Evolutionary conservation across 1,139 yeast species (phyloP).

Genomic region (Debaryomyces subglobosus): DNA sequence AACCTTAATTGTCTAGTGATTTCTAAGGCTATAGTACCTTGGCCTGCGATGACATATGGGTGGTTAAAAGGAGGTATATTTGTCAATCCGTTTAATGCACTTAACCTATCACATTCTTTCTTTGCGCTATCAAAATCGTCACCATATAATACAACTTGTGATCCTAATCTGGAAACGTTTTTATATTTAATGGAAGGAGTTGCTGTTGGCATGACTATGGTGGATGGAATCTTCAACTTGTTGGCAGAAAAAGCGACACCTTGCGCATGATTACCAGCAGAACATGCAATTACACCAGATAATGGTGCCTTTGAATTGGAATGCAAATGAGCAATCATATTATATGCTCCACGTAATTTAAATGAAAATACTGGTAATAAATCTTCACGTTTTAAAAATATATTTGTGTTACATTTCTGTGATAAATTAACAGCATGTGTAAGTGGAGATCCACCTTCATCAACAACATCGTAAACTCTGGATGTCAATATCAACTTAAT

Average conservation of each 20-base stretch:
- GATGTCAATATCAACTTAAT: constrained; percentile 87
- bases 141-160: constrained; percentile 90
- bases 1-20: constrained; percentile 82
- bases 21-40: constrained; percentile 96
- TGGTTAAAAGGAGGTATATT: constrained; percentile 97
- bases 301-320: constrained; percentile 57
- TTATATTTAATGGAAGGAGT: constrained; percentile 94
- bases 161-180: constrained; percentile 89
- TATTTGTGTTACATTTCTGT: constrained; percentile 69
- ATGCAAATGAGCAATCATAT: constrained; percentile 89
- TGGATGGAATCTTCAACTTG: constrained; percentile 83
- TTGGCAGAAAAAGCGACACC: constrained; percentile 95
- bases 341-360: constrained; percentile 96
- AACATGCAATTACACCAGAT: constrained; percentile 94
- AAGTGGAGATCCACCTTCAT: constrained; percentile 77
- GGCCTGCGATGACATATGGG: constrained; percentile 99
- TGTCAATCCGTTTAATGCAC: constrained; percentile 70
- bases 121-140: constrained; percentile 95
- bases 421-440: constrained; percentile 77
- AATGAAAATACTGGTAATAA: constrained; percentile 92
- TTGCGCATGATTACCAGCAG: constrained; percentile 99
- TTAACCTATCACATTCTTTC: constrained; percentile 76
- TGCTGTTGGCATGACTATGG: constrained; percentile 97
- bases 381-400: constrained; percentile 87
- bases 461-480: constrained; percentile 90